Percentiles rank a stretch among this genome's conserved stretches.
These are phyloP conservation scores for Teratosphaeria gauchensis DNA, from an alignment of 2,329 filamentous ascomycete species.

Conservation along the genomic window DNA sequence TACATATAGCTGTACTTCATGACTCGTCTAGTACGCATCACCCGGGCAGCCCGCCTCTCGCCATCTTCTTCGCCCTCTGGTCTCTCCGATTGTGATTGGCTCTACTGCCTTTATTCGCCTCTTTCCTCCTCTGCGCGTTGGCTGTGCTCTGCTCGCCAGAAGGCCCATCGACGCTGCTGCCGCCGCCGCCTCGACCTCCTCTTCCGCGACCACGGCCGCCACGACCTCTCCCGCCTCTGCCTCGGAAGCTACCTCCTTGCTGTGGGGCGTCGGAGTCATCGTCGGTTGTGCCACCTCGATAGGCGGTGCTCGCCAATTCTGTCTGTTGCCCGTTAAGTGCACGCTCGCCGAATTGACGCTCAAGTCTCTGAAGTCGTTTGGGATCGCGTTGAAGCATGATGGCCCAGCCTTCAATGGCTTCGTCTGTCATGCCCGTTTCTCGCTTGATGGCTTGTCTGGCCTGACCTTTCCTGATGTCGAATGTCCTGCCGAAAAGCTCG, in stretches of 20 bases:
- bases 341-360: constrained; percentile 42
- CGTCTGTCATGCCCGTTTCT: constrained; percentile 83
- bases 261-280: constrained; percentile 44
- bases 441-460: constrained; percentile 55
- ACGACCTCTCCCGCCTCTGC: constrained; percentile 33
- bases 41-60: constrained; percentile 43
- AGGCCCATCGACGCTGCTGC: constrained; percentile 52
- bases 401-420: constrained; percentile 88
- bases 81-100: constrained; percentile 84
- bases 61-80: constrained; percentile 53
- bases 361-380: constrained; percentile 56
- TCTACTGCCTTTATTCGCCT: constrained; percentile 68
- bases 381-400: constrained; percentile 73
- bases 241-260: constrained; percentile 28
- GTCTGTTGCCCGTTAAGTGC: constrained; percentile 61
- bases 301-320: constrained; percentile 57
- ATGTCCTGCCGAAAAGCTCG: constrained; percentile 60
- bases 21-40: no score
- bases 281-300: constrained; percentile 47
- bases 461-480: constrained; percentile 56
- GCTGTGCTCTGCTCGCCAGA: constrained; percentile 63
- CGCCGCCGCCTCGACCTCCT: constrained; percentile 30
- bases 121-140: constrained; percentile 62
- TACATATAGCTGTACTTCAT: background rate
- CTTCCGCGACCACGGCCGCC: constrained; percentile 43